These are phyloP conservation scores for Golubevia pallescens DNA, from an alignment of 1,284 basidiomycete genomes.

Conservation along the genomic window DNA sequence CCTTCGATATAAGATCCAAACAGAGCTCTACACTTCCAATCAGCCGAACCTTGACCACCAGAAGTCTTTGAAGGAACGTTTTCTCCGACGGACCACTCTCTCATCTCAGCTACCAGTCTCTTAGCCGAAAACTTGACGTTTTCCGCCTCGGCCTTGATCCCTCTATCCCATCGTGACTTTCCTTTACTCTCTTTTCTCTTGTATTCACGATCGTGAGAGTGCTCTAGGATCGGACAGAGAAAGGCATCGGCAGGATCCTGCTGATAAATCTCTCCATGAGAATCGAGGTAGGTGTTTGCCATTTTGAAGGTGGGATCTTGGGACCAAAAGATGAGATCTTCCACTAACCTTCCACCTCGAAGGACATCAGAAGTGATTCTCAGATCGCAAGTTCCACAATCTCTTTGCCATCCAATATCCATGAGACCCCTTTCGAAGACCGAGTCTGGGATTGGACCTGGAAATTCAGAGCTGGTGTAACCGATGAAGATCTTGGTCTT, in stretches of 20 bases:
- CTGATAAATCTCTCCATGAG: background rate
- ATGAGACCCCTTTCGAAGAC: background rate
- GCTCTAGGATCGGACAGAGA: background rate
- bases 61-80: too few species aligned
- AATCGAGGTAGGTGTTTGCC: constrained; percentile 1
- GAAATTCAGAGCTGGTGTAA: constrained; percentile 3
- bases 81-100: background rate
- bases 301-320: background rate
- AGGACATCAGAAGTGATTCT: background rate
- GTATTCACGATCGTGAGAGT: background rate
- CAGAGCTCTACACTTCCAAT: background rate
- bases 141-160: background rate
- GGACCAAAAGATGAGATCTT: constrained; percentile 4
- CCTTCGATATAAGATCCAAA: constrained; percentile 8
- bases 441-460: background rate
- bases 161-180: too few species aligned
- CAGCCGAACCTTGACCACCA: too few species aligned
- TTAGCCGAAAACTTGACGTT: background rate
- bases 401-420: background rate
- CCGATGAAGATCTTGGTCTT: constrained; percentile 1
- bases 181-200: background rate
- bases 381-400: background rate
- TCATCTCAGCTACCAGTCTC: background rate
- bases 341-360: background rate
- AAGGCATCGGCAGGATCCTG: background rate